Evolutionary conservation across 225 moss, liverwort and hornwort genomes (phyloP).

Genomic region (Takakia lepidozioides): DNA sequence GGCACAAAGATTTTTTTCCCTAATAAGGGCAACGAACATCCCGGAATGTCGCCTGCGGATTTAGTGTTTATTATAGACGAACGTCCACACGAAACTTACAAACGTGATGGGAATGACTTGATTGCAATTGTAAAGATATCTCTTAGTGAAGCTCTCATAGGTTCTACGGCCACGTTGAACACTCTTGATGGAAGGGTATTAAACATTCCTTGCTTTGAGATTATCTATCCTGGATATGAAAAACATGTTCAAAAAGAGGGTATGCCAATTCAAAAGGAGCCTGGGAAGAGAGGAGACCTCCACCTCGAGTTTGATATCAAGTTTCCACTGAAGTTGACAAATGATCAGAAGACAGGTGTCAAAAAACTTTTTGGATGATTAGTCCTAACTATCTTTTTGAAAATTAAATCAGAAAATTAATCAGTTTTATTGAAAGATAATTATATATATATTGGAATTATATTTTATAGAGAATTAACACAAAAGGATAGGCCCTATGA

Average conservation of each 20-base stretch:
- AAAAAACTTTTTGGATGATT: constrained; percentile 37
- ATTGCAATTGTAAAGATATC: constrained; percentile 45
- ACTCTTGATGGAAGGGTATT: constrained; percentile 65
- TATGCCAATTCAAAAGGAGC: constrained; percentile 70
- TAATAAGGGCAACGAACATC: constrained; percentile 76
- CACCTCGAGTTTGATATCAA: constrained; percentile 69
- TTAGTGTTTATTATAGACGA: constrained; percentile 80
- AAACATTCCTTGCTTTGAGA: constrained; percentile 59
- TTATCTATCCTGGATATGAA: constrained; percentile 54
- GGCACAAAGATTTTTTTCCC: constrained; percentile 81
- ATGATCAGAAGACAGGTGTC: constrained; percentile 44
- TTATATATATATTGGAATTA: no score
- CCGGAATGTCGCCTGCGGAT: constrained; percentile 67
- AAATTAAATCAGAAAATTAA: no score
- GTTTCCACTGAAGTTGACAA: constrained; percentile 48
- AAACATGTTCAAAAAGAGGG: constrained; percentile 69
- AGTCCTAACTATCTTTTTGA: no score
- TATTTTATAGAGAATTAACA: no score
- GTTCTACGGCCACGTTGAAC: constrained; percentile 51
- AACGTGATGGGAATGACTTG: constrained; percentile 75
- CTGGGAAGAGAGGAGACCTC: constrained; percentile 73
- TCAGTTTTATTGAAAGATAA: no score
- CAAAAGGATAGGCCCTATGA: no score
- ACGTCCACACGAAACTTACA: constrained; percentile 52
- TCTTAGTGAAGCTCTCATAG: constrained; percentile 59